Evolutionary conservation across 106 monocot species (phyloP).

Genomic region (Dendrobium officinale): DNA sequence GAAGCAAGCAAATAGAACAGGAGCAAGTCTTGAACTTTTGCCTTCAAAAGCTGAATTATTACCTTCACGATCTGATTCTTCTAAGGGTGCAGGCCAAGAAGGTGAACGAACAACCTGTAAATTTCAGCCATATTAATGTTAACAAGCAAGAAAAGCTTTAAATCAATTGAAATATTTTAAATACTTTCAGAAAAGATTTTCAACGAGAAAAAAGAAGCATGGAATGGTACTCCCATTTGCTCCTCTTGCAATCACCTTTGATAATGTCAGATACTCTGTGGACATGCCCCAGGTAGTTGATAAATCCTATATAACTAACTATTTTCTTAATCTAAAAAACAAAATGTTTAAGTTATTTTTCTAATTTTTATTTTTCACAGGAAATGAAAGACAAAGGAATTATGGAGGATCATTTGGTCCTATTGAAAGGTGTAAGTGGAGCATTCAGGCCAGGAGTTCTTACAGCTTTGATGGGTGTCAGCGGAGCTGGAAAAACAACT

Average conservation of each 20-base stretch:
- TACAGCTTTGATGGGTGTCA: slow-evolving; percentile 28
- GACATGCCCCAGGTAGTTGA: slow-evolving; percentile 22
- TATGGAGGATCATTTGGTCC: slow-evolving; percentile 11
- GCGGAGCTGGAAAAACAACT: slow-evolving; percentile 29
- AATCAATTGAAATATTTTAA: not conserved
- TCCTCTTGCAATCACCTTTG: slow-evolving; percentile 24
- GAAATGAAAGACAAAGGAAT: slow-evolving; percentile 30
- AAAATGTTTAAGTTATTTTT: not conserved
- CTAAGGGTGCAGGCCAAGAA: not conserved
- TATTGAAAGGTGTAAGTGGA: slow-evolving; percentile 25
- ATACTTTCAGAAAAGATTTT: not conserved
- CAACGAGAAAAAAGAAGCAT: not conserved
- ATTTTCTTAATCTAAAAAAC: not conserved
- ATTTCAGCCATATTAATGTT: not conserved
- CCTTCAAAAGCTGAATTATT: slow-evolving; percentile 15
- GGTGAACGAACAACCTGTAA: not conserved
- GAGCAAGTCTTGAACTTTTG: slow-evolving; percentile 14
- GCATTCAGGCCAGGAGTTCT: slow-evolving; percentile 31
- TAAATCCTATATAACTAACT: not conserved
- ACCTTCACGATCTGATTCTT: slow-evolving; percentile 7
- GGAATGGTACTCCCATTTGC: slow-evolving; percentile 32
- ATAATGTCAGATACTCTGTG: slow-evolving; percentile 24
- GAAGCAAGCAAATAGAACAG: slow-evolving; percentile 25
- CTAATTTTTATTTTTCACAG: not conserved
- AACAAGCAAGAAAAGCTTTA: not conserved